Evolutionary conservation across 2,329 filamentous ascomycete species (phyloP), one percentile per base, ranked within the genome.

Genomic region (Mycosphaerelloides madeirae): DNA sequence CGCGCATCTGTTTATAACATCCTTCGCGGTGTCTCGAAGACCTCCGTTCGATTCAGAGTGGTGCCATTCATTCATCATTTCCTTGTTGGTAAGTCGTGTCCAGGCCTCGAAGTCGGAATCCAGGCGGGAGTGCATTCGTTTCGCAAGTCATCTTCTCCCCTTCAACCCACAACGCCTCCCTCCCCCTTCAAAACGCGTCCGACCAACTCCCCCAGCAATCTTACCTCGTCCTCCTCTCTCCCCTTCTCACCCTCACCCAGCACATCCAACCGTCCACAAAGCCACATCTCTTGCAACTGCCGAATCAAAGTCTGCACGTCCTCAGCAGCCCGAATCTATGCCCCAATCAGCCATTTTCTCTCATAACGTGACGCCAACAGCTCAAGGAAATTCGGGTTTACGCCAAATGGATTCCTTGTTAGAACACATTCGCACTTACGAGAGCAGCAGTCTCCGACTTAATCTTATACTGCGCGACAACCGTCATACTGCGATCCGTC

Each of bases 211-310:
- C 69, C 67, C 3, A 80, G n/a, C 71, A n/a, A 62, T 67, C 42
- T 56, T 64, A n/a, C n/a, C 8, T 71, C 72, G 55, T 73, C 68
- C 39, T 66, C 64, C 50, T 78, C 75, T 25, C 74, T 63, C 49
- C 61, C 60, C 46, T 56, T 65, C 62, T 48, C 68, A 58, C 57
- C 69, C 28, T 62, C 55, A 13, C 62, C 72, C 1, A 83, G 60
- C 0, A 78, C 81, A 44, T 82, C 73, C 33, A 84, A 68, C 45
- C 78, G 77, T 3, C 81, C 81, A 55, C 83, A 83, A 5, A 84
- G 68, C 81, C 81, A 84, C 16, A 79, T 70, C 58, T 84, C 81
- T 59, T 84, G 83, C 65, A 85, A 69, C 19, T 75, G 72, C 16
- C 81, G 74, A 19, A 78, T 80, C 12, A 84, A 62, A 11, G 74